Percentiles rank a stretch among this genome's conserved stretches.
Evolutionary conservation across 2,329 filamentous ascomycete genomes (phyloP).

Genomic region (Lasiodiplodia theobromae): DNA sequence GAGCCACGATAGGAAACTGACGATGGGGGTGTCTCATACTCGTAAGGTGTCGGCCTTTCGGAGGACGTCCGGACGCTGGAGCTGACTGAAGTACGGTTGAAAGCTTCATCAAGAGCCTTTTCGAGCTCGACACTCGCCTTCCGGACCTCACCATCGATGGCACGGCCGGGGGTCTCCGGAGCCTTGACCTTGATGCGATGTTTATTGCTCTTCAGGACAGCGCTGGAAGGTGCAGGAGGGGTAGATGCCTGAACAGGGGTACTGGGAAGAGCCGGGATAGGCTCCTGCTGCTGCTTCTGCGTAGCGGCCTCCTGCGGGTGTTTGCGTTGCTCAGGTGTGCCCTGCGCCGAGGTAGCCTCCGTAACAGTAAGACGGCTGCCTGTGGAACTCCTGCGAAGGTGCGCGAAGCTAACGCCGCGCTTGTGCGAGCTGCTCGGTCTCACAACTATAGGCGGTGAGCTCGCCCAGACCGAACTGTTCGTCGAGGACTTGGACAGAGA

Average conservation of each 20-base stretch:
- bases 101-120: constrained; percentile 90
- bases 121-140: constrained; percentile 86
- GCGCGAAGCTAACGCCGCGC: constrained; percentile 69
- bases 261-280: constrained; percentile 14
- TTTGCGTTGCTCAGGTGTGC: constrained; percentile 42
- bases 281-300: constrained; percentile 41
- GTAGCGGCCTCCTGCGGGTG: constrained; percentile 37
- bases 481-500: constrained; percentile 50
- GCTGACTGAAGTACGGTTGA: constrained; percentile 71
- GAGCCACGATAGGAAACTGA: constrained; percentile 53
- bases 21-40: constrained; percentile 61
- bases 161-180: constrained; percentile 53
- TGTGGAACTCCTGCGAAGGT: constrained; percentile 57
- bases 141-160: constrained; percentile 78
- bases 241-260: constrained; percentile 22
- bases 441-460: constrained; percentile 56
- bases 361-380: constrained; percentile 46
- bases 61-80: constrained; percentile 59
- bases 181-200: constrained; percentile 23
- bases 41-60: constrained; percentile 43
- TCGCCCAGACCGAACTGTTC: constrained; percentile 55
- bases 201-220: constrained; percentile 19
- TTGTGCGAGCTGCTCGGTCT: constrained; percentile 62
- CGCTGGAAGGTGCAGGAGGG: background rate
- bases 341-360: constrained; percentile 37